Conservation (phyloP, 176 grass and related monocot species). For the Oryza longistaminata region DNA sequence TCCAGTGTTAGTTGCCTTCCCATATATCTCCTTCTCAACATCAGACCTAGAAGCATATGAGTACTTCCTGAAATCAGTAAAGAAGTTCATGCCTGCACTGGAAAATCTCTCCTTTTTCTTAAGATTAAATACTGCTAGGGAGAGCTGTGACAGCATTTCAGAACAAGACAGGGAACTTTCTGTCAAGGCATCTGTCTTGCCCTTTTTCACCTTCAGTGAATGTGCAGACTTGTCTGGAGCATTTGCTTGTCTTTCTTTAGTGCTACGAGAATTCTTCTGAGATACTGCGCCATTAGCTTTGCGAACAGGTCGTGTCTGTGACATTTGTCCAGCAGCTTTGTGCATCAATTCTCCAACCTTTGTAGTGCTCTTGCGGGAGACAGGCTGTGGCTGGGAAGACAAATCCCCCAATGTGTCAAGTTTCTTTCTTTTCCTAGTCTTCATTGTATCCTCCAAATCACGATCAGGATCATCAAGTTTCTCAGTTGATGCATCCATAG, state of each 20-base stretch:
- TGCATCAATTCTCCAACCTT: constrained; percentile 47
- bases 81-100: constrained; percentile 47
- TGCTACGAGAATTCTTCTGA: constrained; percentile 30
- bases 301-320: constrained; percentile 16
- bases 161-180: constrained; percentile 42
- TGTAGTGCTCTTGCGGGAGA: constrained; percentile 41
- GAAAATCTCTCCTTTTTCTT: constrained; percentile 46
- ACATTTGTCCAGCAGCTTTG: constrained; percentile 36
- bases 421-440: constrained; percentile 61
- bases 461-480: constrained; percentile 34
- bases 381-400: constrained; percentile 36
- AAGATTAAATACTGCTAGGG: constrained; percentile 50
- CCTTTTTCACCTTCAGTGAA: constrained; percentile 27
- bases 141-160: constrained; percentile 69
- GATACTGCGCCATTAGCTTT: constrained; percentile 34
- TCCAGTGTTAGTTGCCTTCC: constrained; percentile 25
- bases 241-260: constrained; percentile 19
- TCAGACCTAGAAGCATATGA: constrained; percentile 37
- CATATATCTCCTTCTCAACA: constrained; percentile 26
- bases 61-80: constrained; percentile 51
- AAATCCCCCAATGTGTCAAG: constrained; percentile 66
- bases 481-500: constrained; percentile 20
- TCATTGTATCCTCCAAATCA: constrained; percentile 10
- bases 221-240: constrained; percentile 1
- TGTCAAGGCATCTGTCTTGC: constrained; percentile 35